These are phyloP conservation scores for Paecilomyces dactylethromorphus DNA, from an alignment of 2,329 filamentous ascomycete species.

Conservation along the genomic window DNA sequence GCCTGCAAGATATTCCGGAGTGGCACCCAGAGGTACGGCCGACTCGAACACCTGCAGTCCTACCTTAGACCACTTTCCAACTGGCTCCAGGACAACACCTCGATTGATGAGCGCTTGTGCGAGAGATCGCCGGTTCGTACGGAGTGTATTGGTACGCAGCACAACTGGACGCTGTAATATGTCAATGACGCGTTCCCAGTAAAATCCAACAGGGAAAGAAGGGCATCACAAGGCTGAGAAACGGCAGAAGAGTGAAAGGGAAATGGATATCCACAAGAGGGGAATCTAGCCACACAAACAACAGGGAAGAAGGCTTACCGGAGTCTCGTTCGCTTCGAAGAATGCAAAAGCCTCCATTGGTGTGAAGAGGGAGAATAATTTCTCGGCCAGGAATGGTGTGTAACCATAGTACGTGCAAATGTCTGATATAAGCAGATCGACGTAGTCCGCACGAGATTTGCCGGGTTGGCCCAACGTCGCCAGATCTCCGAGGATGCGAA, in stretches of 20 bases:
- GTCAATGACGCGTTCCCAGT: background rate
- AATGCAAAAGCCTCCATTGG: conserved; percentile 94
- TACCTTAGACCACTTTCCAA: conserved; percentile 98
- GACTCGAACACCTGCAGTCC: conserved; percentile 95
- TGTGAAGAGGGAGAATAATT: conserved; percentile 87
- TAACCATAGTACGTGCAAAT: conserved; percentile 97
- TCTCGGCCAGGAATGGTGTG: conserved; percentile 88
- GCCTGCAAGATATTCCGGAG: conserved; percentile 92
- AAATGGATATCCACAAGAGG: background rate
- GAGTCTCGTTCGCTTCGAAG: conserved; percentile 96
- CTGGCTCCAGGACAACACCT: conserved; percentile 89
- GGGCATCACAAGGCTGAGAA: background rate
- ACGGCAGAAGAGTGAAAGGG: background rate
- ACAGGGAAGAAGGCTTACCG: conserved; percentile 25
- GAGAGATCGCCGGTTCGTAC: conserved; percentile 68
- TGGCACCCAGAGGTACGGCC: conserved; percentile 80
- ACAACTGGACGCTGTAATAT: conserved; percentile 66
- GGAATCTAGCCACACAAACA: background rate
- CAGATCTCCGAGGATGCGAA: conserved; percentile 87
- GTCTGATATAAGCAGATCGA: conserved; percentile 77
- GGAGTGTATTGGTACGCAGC: conserved; percentile 92
- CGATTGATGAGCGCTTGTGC: conserved; percentile 93
- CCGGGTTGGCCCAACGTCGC: conserved; percentile 71
- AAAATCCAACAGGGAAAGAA: background rate
- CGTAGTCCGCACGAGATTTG: conserved; percentile 82